Base-by-base conservation (phyloP, 805 yeast species). In the Pichia membranifaciens region DNA sequence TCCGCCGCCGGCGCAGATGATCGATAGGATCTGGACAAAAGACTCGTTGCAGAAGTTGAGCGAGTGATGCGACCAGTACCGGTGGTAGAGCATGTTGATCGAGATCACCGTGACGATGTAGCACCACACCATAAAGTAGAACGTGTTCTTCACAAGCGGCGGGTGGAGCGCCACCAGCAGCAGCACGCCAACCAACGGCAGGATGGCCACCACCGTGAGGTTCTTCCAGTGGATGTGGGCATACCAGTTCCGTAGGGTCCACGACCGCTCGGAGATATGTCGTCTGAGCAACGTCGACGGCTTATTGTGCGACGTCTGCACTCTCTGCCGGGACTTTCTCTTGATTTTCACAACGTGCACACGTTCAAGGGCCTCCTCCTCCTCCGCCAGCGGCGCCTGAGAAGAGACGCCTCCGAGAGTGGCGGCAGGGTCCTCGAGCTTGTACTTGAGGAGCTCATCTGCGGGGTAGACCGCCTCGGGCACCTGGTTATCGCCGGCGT, bases 61-160 rank as follows among this genome's bases (percentile, higher is more conserved):
- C 6, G 84, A 59, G 36, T 81, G 70, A 60, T 81, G 87, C 1
- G 95, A 74, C 74, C 76, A 87, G 50, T 82, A 74, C 41, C 96
- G 72, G 61, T 87, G 96, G 67, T 88, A 87, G 2, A 95, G 87
- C 15, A 88, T 85, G 41, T 90, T 85, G 58, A 87, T 79, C 35
- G 88, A 79, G n/a, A 85, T 55, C 22, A 87, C 81, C 13, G 87
- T 76, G 49, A 78, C 58, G 18, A 71, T 55, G 62, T 86, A 87
- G 59, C 81, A 74, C 42, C 71, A 53, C 13, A 81, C 45, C 1
- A 81, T 73, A 59, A 83, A 76, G 17, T 70, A 56, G 2, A 79
- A 55, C 2, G 95, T 63, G 16, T 53, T 55, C 20, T 41, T 53
- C 2, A 41, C 33, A 1, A 55, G 45, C 34, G 47, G 45, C 2